Base-by-base conservation (phyloP, 306 rosid species). In the Boehmeria nivea region DNA sequence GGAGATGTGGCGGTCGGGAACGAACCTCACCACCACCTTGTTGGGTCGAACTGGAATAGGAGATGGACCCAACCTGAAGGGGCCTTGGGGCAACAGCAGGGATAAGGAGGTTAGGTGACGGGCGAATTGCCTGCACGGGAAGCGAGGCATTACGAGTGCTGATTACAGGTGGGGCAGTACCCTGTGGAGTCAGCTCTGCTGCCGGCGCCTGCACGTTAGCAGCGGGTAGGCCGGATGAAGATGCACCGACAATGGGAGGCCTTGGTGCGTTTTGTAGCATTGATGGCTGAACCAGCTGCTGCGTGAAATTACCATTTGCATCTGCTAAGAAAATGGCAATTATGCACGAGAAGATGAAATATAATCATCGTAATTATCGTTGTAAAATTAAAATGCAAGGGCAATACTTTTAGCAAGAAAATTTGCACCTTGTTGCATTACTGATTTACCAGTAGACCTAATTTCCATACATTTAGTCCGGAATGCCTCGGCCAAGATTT, bases 1-100 rank as follows among this genome's bases (percentile, higher is more conserved):
- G 84, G 47, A 80, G 77, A 75, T 88, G 96, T 7, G 94, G 96
- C 37, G 91, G 86, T 6, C 88, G 91, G 43, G 80, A 64, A 14
- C 86, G 94, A 21, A 82, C 58, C 54, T 62, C 70, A 33, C 76
- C 51, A 19, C 72, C 64, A 39, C 72, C 52, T 67, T 67, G 94
- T 61, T 59, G 69, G 54, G 51, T 79, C 61, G 62, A 74, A 1
- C 54, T 39, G 15, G 78, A 34, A 28, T 74, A 65, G 45, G 36
- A 45, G 44, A 73, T 26, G 47, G 84, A 67, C 64, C 72, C 60
- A 12, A 73, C 57, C 28, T 26, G 71, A 25, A 75, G 80, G 0
- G 68, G 81, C 51, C 84, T 78, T 43, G 79, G 19, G 42, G 76
- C 42, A 59, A 43, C 51, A 67, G 49, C 63, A 0, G 84, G 15